Percentiles rank a stretch among this genome's conserved stretches.
Evolutionary conservation across 176 grass and related monocot genomes (phyloP).

Genomic region (Avena eriantha): DNA sequence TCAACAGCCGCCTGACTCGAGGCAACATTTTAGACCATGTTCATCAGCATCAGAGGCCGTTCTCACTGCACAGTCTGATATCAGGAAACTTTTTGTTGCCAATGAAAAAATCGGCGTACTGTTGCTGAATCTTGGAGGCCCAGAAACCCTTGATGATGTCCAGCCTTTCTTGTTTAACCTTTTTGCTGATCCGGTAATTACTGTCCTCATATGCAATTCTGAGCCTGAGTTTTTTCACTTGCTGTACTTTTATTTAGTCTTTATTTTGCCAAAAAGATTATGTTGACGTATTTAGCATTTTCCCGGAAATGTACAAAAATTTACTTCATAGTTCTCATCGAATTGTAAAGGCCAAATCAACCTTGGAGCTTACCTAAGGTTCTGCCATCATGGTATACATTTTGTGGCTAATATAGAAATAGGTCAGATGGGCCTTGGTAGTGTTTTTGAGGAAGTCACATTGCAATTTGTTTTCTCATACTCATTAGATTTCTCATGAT

Average conservation of each 20-base stretch:
- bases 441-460: conserved; percentile 20
- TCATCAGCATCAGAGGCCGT: conserved; percentile 81
- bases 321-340: background rate
- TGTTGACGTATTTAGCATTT: background rate
- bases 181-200: conserved; percentile 91
- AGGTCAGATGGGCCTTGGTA: conserved; percentile 12
- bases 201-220: conserved; percentile 29
- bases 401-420: conserved; percentile 23
- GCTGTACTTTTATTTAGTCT: conserved; percentile 22
- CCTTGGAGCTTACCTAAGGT: background rate
- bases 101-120: conserved; percentile 92
- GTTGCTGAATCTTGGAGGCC: conserved; percentile 95
- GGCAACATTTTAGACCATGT: conserved; percentile 48
- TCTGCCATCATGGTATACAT: background rate
- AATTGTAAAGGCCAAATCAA: conserved; percentile 25
- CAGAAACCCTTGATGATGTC: conserved; percentile 96
- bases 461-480: conserved; percentile 21
- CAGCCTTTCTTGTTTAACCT: conserved; percentile 99
- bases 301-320: background rate
- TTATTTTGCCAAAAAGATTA: conserved; percentile 29
- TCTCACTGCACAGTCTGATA: conserved; percentile 65
- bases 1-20: conserved; percentile 45
- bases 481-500: conserved; percentile 30
- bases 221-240: background rate
- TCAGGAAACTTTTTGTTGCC: conserved; percentile 58